Base-by-base conservation (phyloP, 1,284 basidiomycete genomes). In the Mycosarcoma maydis region DNA sequence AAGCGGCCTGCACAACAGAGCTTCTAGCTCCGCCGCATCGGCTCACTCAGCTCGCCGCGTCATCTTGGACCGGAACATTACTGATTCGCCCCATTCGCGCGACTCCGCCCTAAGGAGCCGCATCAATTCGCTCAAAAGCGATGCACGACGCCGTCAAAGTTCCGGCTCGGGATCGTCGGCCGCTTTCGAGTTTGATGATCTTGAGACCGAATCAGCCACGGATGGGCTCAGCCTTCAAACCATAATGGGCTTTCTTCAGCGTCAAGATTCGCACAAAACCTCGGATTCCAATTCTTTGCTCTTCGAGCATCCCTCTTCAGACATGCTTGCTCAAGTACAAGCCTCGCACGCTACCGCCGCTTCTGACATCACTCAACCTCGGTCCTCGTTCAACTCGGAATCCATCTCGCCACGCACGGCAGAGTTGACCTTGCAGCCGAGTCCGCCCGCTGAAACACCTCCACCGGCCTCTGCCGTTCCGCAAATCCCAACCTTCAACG, bases 211-310 rank as follows among this genome's bases (percentile, higher is more conserved):
- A 11, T 49, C 55, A 1, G 27, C 38, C 20, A 30, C 27, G 43
- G 62, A 59, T 17, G 56, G 62, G 8, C 52, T 66, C 14, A 55
- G 62, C 26, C 32, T 66, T n/a, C 46, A 54, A 45, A 66, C 62
- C 8, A 59, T 66, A 49, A 60, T 60, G 57, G 64, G 64, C 17
- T 61, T 67, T 45, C 49, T 67, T n/a, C 57, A 57, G n/a, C 53
- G 57, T 33, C 40, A 56, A 2, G 17, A 57, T 7, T 52, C 64
- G 34, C 42, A 33, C 8, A 49, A 49, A 22, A 22, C 42, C 19
- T 36, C 50, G 6, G 16, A 14, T 13, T 14, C 41, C 23, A 36
- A n/a, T n/a, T n/a, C n/a, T n/a, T n/a, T n/a, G n/a, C n/a, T n/a
- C n/a, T n/a, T n/a, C n/a, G n/a, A n/a, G n/a, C n/a, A n/a, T n/a